phyloP scores from a whole-genome alignment of 129 eudicot genomes.

The Glebionis coronaria region DNA sequence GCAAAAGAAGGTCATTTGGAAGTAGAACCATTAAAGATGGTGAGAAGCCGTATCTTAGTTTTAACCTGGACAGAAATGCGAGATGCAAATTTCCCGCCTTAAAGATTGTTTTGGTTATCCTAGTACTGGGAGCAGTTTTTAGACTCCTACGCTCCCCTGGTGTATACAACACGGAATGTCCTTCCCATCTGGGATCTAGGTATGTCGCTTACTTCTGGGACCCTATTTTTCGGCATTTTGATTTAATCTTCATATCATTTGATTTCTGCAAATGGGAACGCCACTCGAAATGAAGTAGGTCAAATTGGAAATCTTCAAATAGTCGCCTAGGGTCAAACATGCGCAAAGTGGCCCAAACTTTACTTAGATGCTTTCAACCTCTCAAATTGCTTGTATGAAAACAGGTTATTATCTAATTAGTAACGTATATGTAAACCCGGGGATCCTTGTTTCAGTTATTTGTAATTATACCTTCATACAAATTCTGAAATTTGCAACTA shows the following conservation, averaged over 20 bases:
- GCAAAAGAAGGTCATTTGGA: slow-evolving; percentile 67
- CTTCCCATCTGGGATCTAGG: slow-evolving; percentile 48
- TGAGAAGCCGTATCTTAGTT: slow-evolving; percentile 50
- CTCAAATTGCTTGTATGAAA: too few relatives aligned
- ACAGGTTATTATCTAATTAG: too few relatives aligned
- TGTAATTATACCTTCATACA: neutral
- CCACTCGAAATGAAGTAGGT: neutral
- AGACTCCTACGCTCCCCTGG: slow-evolving; percentile 76
- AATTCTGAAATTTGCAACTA: neutral
- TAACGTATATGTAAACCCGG: too few relatives aligned
- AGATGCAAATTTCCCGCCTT: slow-evolving; percentile 61
- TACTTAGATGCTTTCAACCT: too few relatives aligned
- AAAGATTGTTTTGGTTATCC: slow-evolving; percentile 61
- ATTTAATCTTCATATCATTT: neutral
- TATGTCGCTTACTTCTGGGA: slow-evolving; percentile 30
- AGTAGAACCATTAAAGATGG: slow-evolving; percentile 60
- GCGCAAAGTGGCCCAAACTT: neutral
- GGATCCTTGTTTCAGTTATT: neutral
- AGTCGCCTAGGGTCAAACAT: neutral
- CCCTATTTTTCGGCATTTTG: neutral
- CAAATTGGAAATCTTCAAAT: neutral
- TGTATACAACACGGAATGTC: slow-evolving; percentile 61
- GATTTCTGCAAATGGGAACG: neutral
- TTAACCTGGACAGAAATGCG: slow-evolving; percentile 48
- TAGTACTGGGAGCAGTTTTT: slow-evolving; percentile 67